Evolutionary conservation across 2,329 filamentous ascomycete species (phyloP), one percentile per base, ranked within the genome.

Genomic region (Colletotrichum falcatum): DNA sequence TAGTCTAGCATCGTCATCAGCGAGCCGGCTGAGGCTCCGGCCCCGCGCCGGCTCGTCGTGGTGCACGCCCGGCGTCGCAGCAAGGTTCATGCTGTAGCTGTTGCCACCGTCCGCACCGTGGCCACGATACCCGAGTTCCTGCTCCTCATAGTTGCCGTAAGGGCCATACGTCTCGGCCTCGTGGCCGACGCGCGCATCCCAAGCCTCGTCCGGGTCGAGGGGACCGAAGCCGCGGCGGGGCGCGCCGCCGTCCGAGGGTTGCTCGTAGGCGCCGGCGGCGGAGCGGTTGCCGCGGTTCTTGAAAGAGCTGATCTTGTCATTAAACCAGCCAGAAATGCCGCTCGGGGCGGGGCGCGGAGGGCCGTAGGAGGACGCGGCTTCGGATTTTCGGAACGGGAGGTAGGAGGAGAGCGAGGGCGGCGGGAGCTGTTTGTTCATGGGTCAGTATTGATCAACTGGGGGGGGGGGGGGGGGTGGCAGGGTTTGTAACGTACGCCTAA

Each of bases 171-270:
- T 82, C 77, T 92, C 90, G 23, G 91, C 89, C 79, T 95, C 93
- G 75, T 90, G 86, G 68, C 92, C 92, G 5, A 97, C 93, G 70
- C 92, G 86, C 73, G 92, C 82, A 81, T 96, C 93, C 94, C 94
- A 97, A 2, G 93, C 93, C 77, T 95, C 93, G 78, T 97, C 94
- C 1, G 92, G 92, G 76, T 96, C 94, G 55, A 94, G 86, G 5
- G 90, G 85, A 1, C 90, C 89, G 78, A 92, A 91, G 28, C 89
- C 89, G 64, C 88, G 81, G 65, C 85, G 84, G 65, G 83, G 82
- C 55, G 82, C 82, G 42, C 79, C 73, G 26, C 76, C 76, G 53
- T 80, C 79, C 8, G 82, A 77, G 6, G 87, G 82, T 75, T 85
- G 84, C 74, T 94, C 92, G 83, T 94, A 94, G 56, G 91, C 91